Evolutionary conservation across 2,329 filamentous ascomycete genomes (phyloP).

Genomic region (Phyllosticta citribraziliensis): DNA sequence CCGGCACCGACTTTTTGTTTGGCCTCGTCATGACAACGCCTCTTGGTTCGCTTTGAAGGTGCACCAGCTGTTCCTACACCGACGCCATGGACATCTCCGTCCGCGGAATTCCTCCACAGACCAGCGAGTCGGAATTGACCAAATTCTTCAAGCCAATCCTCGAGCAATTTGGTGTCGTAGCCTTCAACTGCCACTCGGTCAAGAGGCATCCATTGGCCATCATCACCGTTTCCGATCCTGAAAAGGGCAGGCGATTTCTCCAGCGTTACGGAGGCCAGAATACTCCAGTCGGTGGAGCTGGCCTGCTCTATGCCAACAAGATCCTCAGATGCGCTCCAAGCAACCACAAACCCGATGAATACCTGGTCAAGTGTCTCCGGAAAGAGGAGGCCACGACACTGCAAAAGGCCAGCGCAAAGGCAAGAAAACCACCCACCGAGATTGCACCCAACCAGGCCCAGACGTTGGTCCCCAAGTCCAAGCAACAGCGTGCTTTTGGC

Average conservation of each 20-base stretch:
- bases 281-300: slow-evolving; percentile 8
- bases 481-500: slow-evolving; percentile 11
- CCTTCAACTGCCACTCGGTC: slow-evolving; percentile 37
- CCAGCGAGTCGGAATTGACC: slow-evolving; percentile 34
- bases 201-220: slow-evolving; percentile 31
- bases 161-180: slow-evolving; percentile 27
- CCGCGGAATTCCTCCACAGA: slow-evolving; percentile 30
- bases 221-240: slow-evolving; percentile 36
- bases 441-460: background rate
- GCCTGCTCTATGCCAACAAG: slow-evolving; percentile 1
- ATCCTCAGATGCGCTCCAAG: slow-evolving; percentile 14
- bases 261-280: slow-evolving; percentile 18
- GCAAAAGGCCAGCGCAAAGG: slow-evolving; percentile 4
- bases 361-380: slow-evolving; percentile 18
- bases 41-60: background rate
- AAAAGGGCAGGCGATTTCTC: slow-evolving; percentile 37
- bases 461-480: background rate
- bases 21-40: background rate
- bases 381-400: slow-evolving; percentile 15
- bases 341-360: slow-evolving; percentile 18
- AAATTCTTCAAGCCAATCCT: slow-evolving; percentile 32
- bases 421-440: background rate
- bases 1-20: background rate
- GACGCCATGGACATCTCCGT: slow-evolving; percentile 40
- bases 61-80: background rate